These are phyloP conservation scores for Macadamia integrifolia DNA, from an alignment of 164 flowering plant species.

Conservation along the genomic window DNA sequence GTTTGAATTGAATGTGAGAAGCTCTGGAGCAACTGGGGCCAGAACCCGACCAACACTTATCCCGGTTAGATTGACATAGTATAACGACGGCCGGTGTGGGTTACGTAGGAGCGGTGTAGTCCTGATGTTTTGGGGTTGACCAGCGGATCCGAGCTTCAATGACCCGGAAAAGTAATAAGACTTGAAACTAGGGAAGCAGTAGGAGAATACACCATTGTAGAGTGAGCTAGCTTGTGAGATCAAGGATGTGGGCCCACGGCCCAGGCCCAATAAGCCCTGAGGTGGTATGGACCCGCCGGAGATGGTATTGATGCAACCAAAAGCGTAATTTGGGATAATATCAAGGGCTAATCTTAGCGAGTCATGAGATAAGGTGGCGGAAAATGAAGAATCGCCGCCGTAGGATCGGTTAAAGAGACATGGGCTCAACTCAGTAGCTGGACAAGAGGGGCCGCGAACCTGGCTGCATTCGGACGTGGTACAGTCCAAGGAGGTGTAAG, in stretches of 20 bases:
- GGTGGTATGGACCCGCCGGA: slow-evolving; percentile 66
- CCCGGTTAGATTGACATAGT: slow-evolving; percentile 83
- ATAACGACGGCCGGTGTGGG: slow-evolving; percentile 79
- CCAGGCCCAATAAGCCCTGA: slow-evolving; percentile 88
- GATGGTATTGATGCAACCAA: slow-evolving; percentile 62
- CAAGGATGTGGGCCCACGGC: slow-evolving; percentile 79
- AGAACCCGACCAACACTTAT: slow-evolving; percentile 53
- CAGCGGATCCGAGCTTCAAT: slow-evolving; percentile 61
- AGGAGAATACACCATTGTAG: slow-evolving; percentile 74
- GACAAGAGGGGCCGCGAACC: slow-evolving; percentile 56
- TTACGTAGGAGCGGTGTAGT: slow-evolving; percentile 75
- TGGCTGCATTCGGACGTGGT: slow-evolving; percentile 51
- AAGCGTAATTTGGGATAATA: slow-evolving; percentile 45
- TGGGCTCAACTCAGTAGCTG: slow-evolving; percentile 30
- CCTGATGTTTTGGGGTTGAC: slow-evolving; percentile 62
- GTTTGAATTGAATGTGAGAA: slow-evolving; percentile 50
- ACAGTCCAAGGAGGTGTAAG: slow-evolving; percentile 50
- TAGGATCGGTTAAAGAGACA: slow-evolving; percentile 78
- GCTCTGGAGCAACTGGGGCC: slow-evolving; percentile 42
- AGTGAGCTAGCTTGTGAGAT: slow-evolving; percentile 60
- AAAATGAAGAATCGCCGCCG: slow-evolving; percentile 70
- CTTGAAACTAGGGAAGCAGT: slow-evolving; percentile 81
- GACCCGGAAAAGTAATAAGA: slow-evolving; percentile 93
- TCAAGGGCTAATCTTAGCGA: slow-evolving; percentile 40
- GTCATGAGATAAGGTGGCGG: slow-evolving; percentile 61